Conservation (phyloP, 345 rosid species). For the Psidium friedrichsthalianum region DNA sequence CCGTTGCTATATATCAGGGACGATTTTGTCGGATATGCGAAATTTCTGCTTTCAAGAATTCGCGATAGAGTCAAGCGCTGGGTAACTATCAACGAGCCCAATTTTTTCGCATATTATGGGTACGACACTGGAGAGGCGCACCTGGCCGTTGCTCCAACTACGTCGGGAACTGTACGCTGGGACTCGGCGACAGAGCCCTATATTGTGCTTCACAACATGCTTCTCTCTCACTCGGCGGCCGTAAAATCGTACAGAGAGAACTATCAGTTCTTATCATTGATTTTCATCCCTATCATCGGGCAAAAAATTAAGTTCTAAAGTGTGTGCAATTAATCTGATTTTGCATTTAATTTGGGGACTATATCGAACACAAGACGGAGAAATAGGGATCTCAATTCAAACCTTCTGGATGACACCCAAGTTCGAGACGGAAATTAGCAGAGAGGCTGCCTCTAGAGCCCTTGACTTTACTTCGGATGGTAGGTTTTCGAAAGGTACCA, state of each 20-base stretch:
- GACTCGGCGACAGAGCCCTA: slow-evolving; percentile 23
- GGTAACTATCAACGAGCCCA: slow-evolving; percentile 12
- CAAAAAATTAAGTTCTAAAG: too few relatives aligned
- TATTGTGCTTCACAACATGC: slow-evolving; percentile 9
- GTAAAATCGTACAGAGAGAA: slow-evolving; percentile 13
- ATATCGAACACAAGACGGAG: slow-evolving; percentile 12
- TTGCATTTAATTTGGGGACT: neutral
- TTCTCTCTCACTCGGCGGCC: slow-evolving; percentile 20
- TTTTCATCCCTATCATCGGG: neutral
- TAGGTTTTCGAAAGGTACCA: neutral
- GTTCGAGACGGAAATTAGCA: neutral
- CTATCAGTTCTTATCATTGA: slow-evolving; percentile 2
- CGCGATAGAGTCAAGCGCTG: slow-evolving; percentile 16
- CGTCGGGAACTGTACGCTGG: slow-evolving; percentile 4
- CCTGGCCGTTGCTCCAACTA: slow-evolving; percentile 10
- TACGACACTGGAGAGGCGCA: neutral
- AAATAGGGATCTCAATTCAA: slow-evolving; percentile 9
- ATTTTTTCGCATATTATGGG: neutral
- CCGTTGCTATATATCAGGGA: neutral
- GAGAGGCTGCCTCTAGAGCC: slow-evolving; percentile 10
- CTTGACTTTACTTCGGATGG: slow-evolving; percentile 22
- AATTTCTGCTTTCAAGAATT: slow-evolving; percentile 12
- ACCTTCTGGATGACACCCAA: slow-evolving; percentile 14
- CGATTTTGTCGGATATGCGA: slow-evolving; percentile 2
- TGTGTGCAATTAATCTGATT: neutral